Conservation (phyloP, 2,329 filamentous ascomycete genomes). For the Alternaria brassicae region DNA sequence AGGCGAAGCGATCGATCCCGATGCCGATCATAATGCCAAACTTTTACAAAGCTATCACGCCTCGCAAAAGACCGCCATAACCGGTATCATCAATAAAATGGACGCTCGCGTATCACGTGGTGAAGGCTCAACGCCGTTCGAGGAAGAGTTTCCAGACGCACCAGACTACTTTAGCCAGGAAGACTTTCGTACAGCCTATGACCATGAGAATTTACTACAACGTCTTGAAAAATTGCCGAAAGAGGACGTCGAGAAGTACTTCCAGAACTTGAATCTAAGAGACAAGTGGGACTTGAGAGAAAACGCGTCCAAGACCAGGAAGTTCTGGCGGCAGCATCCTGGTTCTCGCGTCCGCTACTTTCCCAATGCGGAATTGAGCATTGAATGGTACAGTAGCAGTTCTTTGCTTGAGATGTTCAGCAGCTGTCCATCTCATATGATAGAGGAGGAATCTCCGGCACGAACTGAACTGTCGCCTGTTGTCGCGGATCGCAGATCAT, state of each 20-base stretch:
- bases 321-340: not conserved
- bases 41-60: not conserved
- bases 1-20: not conserved
- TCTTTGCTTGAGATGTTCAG: no score
- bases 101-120: not conserved
- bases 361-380: not conserved
- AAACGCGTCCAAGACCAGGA: not conserved
- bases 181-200: not conserved
- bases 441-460: not conserved
- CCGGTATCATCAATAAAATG: not conserved
- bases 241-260: not conserved
- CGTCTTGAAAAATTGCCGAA: fast-evolving
- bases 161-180: not conserved
- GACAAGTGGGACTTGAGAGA: no score
- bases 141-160: not conserved
- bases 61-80: not conserved
- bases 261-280: not conserved
- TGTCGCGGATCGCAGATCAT: not conserved
- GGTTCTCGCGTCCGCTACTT: not conserved
- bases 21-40: not conserved
- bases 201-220: not conserved
- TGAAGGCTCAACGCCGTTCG: not conserved
- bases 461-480: not conserved
- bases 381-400: not conserved
- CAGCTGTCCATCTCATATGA: not conserved